Evolutionary conservation across 1,139 yeast species (phyloP).

Genomic region (Lodderomyces jiufengensis): DNA sequence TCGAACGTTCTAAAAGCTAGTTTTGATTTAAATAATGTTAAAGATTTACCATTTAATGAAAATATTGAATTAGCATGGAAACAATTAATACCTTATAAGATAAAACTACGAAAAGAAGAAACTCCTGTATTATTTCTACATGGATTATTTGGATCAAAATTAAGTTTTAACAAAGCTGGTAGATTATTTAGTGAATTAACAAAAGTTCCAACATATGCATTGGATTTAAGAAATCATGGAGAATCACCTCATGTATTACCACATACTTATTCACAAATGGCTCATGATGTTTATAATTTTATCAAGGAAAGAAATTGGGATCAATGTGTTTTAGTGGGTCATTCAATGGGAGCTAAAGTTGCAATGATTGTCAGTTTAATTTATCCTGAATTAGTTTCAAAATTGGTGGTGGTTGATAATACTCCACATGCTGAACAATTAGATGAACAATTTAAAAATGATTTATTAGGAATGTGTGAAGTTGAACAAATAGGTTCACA

Average conservation of each 20-base stretch:
- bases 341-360: conserved; percentile 54
- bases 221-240: conserved; percentile 57
- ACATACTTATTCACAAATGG: conserved; percentile 39
- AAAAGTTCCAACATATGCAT: conserved; percentile 31
- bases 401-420: conserved; percentile 47
- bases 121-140: conserved; percentile 43
- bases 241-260: conserved; percentile 42
- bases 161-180: conserved; percentile 37
- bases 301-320: conserved; percentile 20
- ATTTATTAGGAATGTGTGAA: conserved; percentile 33
- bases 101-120: conserved; percentile 2
- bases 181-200: conserved; percentile 28
- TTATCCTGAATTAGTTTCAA: conserved; percentile 34
- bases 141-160: conserved; percentile 48
- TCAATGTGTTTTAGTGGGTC: conserved; percentile 41
- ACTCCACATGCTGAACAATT: conserved; percentile 34
- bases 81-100: conserved; percentile 6
- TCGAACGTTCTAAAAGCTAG: conserved; percentile 1
- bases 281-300: conserved; percentile 39
- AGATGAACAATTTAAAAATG: conserved; percentile 22
- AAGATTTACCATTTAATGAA: conserved; percentile 12
- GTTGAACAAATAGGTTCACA: conserved; percentile 19
- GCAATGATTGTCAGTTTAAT: conserved; percentile 44
- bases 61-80: conserved; percentile 10
- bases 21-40: conserved; percentile 9